phyloP scores from a whole-genome alignment of 257 asterid species.

The Cordia subcordata region DNA sequence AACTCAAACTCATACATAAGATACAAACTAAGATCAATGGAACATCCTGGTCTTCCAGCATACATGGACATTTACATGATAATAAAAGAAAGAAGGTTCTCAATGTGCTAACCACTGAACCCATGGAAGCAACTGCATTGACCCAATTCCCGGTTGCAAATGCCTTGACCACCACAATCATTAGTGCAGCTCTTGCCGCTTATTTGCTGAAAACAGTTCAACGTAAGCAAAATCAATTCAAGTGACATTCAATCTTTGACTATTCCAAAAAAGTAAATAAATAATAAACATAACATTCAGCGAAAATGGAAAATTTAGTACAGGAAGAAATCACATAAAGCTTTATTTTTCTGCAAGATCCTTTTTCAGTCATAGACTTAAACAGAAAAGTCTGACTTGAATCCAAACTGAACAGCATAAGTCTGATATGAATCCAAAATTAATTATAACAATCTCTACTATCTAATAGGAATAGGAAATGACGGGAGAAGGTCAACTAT shows the following conservation, averaged over 20 bases:
- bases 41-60: background rate
- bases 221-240: conserved; percentile 14
- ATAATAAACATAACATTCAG: no score
- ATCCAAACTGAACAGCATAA: no score
- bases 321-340: no score
- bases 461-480: background rate
- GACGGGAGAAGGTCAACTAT: background rate
- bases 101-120: conserved; percentile 56
- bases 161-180: conserved; percentile 76
- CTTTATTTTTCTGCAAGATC: no score
- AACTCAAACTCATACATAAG: background rate
- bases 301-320: no score
- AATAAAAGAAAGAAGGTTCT: background rate
- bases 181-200: conserved; percentile 76
- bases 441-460: background rate
- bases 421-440: no score
- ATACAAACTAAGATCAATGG: background rate
- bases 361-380: no score
- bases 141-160: conserved; percentile 82
- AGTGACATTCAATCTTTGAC: background rate
- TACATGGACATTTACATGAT: background rate
- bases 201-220: conserved; percentile 51
- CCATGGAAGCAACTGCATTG: conserved; percentile 96
- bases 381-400: no score
- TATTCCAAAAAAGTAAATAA: no score